These are phyloP conservation scores for Platanus orientalis DNA, from an alignment of 164 flowering plant genomes.

Conservation along the genomic window DNA sequence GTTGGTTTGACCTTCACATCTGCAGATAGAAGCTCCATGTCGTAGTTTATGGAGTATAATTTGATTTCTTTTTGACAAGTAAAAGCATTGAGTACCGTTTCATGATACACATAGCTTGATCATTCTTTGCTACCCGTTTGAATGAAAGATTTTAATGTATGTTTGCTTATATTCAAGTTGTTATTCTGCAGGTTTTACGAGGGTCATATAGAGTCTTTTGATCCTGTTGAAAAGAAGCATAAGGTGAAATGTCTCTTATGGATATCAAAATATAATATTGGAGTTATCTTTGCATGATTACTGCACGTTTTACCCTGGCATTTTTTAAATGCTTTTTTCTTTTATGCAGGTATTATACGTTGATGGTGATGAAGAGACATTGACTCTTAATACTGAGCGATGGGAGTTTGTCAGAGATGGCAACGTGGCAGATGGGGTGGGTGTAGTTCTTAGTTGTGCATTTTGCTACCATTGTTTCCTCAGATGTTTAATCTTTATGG, in stretches of 20 bases:
- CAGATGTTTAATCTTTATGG: not conserved
- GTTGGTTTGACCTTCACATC: no score
- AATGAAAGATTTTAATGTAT: not conserved
- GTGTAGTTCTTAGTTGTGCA: constrained; percentile 5
- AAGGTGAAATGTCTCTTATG: constrained; percentile 36
- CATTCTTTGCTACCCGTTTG: no score
- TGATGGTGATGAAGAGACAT: constrained; percentile 74
- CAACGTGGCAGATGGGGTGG: constrained; percentile 35
- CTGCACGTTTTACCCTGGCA: not conserved
- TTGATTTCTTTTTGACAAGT: no score
- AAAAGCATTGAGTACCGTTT: no score
- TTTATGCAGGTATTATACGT: constrained; percentile 47
- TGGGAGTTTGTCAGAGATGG: constrained; percentile 44
- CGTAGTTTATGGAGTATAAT: no score
- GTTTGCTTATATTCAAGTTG: not conserved
- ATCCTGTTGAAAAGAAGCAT: constrained; percentile 49
- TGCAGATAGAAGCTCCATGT: no score
- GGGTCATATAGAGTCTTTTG: constrained; percentile 57
- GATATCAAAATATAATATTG: not conserved
- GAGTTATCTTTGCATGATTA: not conserved
- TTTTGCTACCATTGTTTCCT: not conserved
- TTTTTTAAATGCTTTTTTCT: not conserved
- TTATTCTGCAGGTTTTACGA: constrained; percentile 62
- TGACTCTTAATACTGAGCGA: constrained; percentile 46
- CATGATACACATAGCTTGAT: no score